These are phyloP conservation scores for Diatrype stigma DNA, from an alignment of 2,329 filamentous ascomycete species.

Conservation along the genomic window DNA sequence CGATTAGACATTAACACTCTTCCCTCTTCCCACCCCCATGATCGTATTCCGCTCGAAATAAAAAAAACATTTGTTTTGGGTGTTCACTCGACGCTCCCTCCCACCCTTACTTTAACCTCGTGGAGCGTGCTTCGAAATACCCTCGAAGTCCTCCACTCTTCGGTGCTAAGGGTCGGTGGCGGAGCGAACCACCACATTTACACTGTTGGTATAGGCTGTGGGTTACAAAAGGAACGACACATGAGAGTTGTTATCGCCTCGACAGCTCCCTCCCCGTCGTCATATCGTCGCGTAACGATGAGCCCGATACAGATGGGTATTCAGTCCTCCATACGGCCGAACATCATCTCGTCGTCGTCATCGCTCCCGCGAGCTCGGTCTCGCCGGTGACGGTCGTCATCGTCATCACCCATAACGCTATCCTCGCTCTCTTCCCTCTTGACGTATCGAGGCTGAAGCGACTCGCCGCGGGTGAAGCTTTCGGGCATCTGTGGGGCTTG, in stretches of 20 bases:
- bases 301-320: constrained; percentile 4
- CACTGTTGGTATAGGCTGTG: constrained; percentile 37
- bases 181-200: constrained; percentile 58
- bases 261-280: constrained; percentile 1
- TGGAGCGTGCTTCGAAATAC: constrained; percentile 41
- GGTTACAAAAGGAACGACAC: constrained; percentile 48
- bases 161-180: constrained; percentile 62
- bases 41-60: constrained; percentile 14
- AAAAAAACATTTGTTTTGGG: constrained; percentile 26
- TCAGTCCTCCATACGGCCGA: constrained; percentile 93
- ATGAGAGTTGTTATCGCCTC: constrained; percentile 22
- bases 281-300: not conserved
- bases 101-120: constrained; percentile 69
- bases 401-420: constrained; percentile 61
- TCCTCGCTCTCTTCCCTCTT: constrained; percentile 65
- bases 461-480: constrained; percentile 60
- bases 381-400: constrained; percentile 46
- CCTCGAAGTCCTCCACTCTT: constrained; percentile 51
- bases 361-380: constrained; percentile 63
- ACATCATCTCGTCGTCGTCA: constrained; percentile 92
- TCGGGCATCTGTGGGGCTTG: constrained; percentile 54
- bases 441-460: constrained; percentile 53
- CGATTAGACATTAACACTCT: constrained; percentile 19
- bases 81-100: constrained; percentile 61
- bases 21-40: constrained; percentile 17